Percentiles rank a stretch among this genome's conserved stretches.
Evolutionary conservation across 1,139 yeast species (phyloP).

Genomic region (Lodderomyces theae): DNA sequence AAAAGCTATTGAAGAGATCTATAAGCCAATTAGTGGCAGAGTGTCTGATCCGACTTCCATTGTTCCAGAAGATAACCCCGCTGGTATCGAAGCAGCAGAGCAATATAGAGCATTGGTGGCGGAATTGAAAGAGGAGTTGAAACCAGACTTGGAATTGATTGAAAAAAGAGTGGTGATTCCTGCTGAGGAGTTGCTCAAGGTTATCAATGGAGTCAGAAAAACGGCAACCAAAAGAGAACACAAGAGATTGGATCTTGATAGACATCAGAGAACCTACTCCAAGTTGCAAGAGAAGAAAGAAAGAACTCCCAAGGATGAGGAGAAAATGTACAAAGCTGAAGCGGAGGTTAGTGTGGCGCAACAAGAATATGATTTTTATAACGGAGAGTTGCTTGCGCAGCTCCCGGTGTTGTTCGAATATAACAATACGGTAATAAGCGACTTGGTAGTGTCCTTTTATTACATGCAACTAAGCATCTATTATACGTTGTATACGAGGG

Average conservation of each 20-base stretch:
- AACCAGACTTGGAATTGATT: conserved; percentile 91
- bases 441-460: conserved; percentile 88
- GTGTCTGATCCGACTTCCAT: conserved; percentile 84
- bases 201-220: conserved; percentile 79
- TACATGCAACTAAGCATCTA: conserved; percentile 97
- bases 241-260: conserved; percentile 90
- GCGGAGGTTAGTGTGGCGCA: conserved; percentile 88
- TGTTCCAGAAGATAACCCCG: conserved; percentile 90
- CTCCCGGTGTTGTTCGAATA: conserved; percentile 85
- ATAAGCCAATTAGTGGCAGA: conserved; percentile 92
- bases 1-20: conserved; percentile 90
- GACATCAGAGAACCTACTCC: conserved; percentile 66
- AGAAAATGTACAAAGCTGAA: conserved; percentile 81
- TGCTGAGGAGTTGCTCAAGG: conserved; percentile 82
- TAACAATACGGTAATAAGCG: no score
- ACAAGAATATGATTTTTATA: conserved; percentile 93
- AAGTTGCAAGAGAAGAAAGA: conserved; percentile 83
- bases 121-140: conserved; percentile 78
- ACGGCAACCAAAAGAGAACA: conserved; percentile 96
- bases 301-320: conserved; percentile 83
- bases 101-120: conserved; percentile 85
- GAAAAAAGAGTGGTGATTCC: conserved; percentile 89
- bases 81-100: conserved; percentile 91
- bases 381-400: conserved; percentile 88
- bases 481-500: conserved; percentile 82